Percentiles rank a stretch among this genome's conserved stretches.
Evolutionary conservation across 2,329 filamentous ascomycete genomes (phyloP).

Genomic region (Talaromyces sp.): DNA sequence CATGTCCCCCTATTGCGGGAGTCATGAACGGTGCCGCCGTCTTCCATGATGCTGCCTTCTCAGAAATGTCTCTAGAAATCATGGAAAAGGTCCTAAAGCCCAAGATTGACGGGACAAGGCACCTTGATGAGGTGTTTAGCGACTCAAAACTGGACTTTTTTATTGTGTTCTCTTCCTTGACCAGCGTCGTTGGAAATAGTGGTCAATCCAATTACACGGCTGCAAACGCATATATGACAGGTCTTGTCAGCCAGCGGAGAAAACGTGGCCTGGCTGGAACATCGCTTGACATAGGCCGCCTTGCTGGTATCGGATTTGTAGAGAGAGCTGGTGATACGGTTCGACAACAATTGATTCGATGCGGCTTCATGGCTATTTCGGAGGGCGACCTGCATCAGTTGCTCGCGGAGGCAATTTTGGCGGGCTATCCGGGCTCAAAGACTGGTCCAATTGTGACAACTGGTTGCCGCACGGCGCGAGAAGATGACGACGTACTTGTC

Average conservation of each 20-base stretch:
- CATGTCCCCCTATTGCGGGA: slow-evolving; percentile 38
- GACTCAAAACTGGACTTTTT: slow-evolving; percentile 15
- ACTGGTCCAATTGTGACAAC: neutral
- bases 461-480: neutral
- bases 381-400: neutral
- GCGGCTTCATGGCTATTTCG: neutral
- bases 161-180: slow-evolving; percentile 1
- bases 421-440: neutral
- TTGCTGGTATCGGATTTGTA: neutral
- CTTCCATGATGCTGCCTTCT: slow-evolving; percentile 30
- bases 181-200: neutral
- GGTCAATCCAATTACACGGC: slow-evolving; percentile 8
- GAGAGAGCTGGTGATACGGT: neutral
- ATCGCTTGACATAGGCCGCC: slow-evolving; percentile 29
- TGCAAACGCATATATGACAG: slow-evolving; percentile 22
- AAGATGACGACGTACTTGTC: neutral
- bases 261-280: slow-evolving; percentile 18
- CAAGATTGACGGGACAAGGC: slow-evolving; percentile 19
- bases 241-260: slow-evolving; percentile 17
- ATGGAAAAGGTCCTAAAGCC: slow-evolving; percentile 22
- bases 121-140: slow-evolving; percentile 26
- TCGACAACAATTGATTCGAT: neutral
- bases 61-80: slow-evolving; percentile 28
- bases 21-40: slow-evolving; percentile 49
- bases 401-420: neutral